These are phyloP conservation scores for Coemansia erecta DNA, from an alignment of 192 early-diverging fungal species.

Conservation along the genomic window DNA sequence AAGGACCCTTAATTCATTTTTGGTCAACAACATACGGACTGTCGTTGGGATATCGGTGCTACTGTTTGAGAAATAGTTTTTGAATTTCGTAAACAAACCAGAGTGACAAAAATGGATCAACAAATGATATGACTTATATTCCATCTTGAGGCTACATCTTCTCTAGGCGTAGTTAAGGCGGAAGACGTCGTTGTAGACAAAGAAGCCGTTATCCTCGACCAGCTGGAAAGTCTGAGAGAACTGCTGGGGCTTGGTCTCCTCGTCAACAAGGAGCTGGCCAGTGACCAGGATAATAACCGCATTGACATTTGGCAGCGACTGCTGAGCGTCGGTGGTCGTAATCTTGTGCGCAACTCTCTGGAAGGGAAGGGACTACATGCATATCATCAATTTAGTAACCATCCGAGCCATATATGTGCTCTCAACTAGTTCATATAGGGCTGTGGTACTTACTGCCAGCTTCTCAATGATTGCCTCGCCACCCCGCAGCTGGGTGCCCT, in stretches of 20 bases:
- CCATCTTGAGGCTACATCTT: not conserved
- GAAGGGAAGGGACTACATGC: slow-evolving; percentile 67
- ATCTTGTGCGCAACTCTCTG: slow-evolving; percentile 68
- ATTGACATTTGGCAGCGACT: slow-evolving; percentile 58
- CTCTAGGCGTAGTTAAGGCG: slow-evolving; percentile 68
- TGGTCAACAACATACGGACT: too few relatives aligned
- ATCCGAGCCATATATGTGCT: not conserved
- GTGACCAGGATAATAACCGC: slow-evolving; percentile 79
- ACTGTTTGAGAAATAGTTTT: too few relatives aligned
- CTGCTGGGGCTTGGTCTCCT: slow-evolving; percentile 74
- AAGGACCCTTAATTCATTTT: too few relatives aligned
- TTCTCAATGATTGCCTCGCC: slow-evolving; percentile 69
- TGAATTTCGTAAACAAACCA: too few relatives aligned
- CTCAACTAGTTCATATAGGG: not conserved
- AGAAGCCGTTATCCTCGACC: slow-evolving; percentile 71
- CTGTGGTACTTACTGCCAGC: slow-evolving; percentile 58
- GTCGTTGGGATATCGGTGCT: too few relatives aligned
- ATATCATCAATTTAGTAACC: not conserved
- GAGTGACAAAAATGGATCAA: too few relatives aligned
- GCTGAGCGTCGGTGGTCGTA: slow-evolving; percentile 80
- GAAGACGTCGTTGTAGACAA: slow-evolving; percentile 86
- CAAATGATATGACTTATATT: too few relatives aligned
- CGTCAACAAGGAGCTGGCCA: slow-evolving; percentile 85
- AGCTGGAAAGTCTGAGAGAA: slow-evolving; percentile 90
- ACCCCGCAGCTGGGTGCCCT: slow-evolving; percentile 68